Conservation (phyloP, 345 rosid species). For the Moricandia arvensis region DNA sequence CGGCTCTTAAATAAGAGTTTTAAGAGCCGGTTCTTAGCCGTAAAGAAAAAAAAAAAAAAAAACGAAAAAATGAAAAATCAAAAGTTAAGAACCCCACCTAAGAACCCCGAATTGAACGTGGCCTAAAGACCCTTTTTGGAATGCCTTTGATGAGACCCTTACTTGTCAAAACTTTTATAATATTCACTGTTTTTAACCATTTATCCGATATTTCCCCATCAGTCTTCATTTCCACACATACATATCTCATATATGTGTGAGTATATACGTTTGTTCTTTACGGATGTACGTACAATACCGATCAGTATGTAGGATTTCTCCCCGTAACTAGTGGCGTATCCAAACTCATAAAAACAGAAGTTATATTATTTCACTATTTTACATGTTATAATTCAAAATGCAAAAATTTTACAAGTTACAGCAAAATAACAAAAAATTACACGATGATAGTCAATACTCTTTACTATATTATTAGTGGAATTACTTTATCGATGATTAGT, state of each 20-base stretch:
- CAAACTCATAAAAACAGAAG: background rate
- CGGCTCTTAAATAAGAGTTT: too few species aligned
- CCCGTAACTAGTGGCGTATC: background rate
- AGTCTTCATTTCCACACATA: constrained; percentile 8
- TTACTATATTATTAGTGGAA: background rate
- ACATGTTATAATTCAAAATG: background rate
- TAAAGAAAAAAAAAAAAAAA: too few species aligned
- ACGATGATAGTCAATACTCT: background rate
- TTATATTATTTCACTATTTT: background rate
- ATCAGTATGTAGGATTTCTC: background rate
- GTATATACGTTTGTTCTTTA: background rate
- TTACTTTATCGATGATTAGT: background rate
- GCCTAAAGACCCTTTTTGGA: constrained; percentile 29
- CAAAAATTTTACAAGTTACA: background rate
- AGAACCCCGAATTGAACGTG: too few species aligned
- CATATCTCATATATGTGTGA: background rate
- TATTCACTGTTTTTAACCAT: constrained; percentile 37
- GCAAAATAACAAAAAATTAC: too few species aligned
- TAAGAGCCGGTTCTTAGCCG: too few species aligned
- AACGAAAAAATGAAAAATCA: too few species aligned
- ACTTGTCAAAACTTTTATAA: constrained; percentile 32
- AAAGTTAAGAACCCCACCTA: too few species aligned
- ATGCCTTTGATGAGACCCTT: constrained; percentile 33
- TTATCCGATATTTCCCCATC: constrained; percentile 30
- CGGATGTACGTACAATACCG: background rate